A percentile compares a stretch with the other conserved stretches of the same genome.
Evolutionary conservation across 1,284 basidiomycete species (phyloP).

Genomic region (Ceratobasidium papillatum): DNA sequence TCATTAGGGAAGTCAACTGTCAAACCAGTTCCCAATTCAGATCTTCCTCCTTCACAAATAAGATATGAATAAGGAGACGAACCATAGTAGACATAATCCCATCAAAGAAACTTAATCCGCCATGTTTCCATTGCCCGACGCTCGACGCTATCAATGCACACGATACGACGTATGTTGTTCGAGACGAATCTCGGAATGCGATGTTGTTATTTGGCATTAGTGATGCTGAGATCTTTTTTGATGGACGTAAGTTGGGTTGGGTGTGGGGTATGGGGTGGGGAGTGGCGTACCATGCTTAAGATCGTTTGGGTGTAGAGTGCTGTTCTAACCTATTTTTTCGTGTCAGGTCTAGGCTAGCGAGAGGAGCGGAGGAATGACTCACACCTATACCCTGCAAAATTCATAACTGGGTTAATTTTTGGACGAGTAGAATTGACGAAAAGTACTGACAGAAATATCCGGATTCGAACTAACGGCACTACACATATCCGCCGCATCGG

Average conservation of each 20-base stretch:
- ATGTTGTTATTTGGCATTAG: slow-evolving; percentile 14
- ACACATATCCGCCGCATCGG: background rate
- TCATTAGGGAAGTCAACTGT: slow-evolving; percentile 26
- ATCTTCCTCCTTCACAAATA: background rate
- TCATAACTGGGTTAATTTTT: background rate
- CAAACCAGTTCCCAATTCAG: background rate
- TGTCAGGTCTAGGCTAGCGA: background rate
- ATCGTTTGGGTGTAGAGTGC: slow-evolving; percentile 8
- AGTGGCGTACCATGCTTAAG: slow-evolving; percentile 15
- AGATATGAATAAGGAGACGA: background rate
- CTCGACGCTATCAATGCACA: background rate
- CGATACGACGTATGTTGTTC: slow-evolving; percentile 22
- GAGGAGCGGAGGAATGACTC: background rate
- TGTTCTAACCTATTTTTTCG: background rate
- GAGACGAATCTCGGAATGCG: slow-evolving; percentile 7
- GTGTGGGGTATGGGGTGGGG: background rate
- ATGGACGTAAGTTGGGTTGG: background rate
- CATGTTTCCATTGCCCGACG: slow-evolving; percentile 20
- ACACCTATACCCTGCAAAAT: slow-evolving; percentile 25
- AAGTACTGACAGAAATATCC: slow-evolving; percentile 21
- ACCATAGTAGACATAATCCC: slow-evolving; percentile 25
- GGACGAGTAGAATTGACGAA: background rate
- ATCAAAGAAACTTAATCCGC: slow-evolving; percentile 29
- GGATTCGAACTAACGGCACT: slow-evolving; percentile 20
- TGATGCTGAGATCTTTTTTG: background rate